Evolutionary conservation across 306 rosid species (phyloP).

Genomic region (Corylus avellana): DNA sequence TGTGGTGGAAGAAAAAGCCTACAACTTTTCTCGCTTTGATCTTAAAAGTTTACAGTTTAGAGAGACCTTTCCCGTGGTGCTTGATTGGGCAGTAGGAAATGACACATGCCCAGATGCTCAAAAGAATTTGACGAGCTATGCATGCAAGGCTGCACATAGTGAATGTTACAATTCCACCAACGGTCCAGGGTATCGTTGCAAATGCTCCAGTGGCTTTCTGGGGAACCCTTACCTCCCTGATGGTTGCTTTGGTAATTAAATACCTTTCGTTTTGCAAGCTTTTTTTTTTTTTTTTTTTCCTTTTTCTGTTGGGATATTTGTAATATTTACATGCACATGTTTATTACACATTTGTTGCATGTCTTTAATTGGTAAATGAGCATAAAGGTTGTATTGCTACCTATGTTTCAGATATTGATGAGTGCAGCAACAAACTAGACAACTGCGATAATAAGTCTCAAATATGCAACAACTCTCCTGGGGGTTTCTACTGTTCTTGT

Average conservation of each 20-base stretch:
- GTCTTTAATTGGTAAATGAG: too few species aligned
- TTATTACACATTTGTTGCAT: too few species aligned
- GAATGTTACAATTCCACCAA: slow-evolving; percentile 23
- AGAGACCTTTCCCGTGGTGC: slow-evolving; percentile 2
- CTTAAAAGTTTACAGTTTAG: neutral
- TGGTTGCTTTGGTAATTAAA: neutral
- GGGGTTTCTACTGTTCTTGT: too few species aligned
- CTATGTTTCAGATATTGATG: neutral
- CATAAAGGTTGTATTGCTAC: neutral
- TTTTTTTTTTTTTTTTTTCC: too few species aligned
- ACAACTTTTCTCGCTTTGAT: slow-evolving; percentile 22
- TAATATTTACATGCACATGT: too few species aligned
- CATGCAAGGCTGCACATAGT: slow-evolving; percentile 21
- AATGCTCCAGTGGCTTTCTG: slow-evolving; percentile 14
- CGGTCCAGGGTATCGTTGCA: slow-evolving; percentile 27
- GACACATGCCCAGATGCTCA: slow-evolving; percentile 8
- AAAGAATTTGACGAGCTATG: neutral
- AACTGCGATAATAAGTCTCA: neutral
- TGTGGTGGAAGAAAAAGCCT: slow-evolving; percentile 13
- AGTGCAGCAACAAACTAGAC: neutral
- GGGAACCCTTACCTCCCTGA: slow-evolving; percentile 28
- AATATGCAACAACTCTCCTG: neutral
- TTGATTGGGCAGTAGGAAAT: slow-evolving; percentile 23
- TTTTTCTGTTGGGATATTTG: too few species aligned
- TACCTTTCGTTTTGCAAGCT: neutral